Evolutionary conservation across 2,329 filamentous ascomycete species (phyloP), one percentile per base, ranked within the genome.

Genomic region (Davidsoniella neocaledoniae): DNA sequence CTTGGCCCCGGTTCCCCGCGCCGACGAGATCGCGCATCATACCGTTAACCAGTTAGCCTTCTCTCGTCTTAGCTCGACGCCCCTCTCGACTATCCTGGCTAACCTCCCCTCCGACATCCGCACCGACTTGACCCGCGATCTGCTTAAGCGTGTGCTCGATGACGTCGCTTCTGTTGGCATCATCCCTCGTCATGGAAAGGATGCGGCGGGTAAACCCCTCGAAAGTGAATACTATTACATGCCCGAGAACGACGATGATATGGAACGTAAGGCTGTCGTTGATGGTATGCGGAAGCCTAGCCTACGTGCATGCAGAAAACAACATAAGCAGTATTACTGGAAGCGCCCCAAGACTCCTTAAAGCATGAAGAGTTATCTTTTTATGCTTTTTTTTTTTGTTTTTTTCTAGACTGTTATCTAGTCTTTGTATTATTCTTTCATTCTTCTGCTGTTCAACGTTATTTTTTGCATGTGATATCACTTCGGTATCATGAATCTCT

Each of bases 151-250:
- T 43, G 73, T 93, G 52, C 75, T 96, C 41, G 82, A 87, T 60
- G 68, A 70, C 21, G 83, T 85, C 5, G 64, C 74, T 7, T 94
- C 86, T 61, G 79, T 96, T 55, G 91, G 91, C 43, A 82, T 91
- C 63, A 94, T 98, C 58, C 73, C 75, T 47, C 81, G 91, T 38
- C 81, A 90, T 62, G 91, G 91, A 61, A 98, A 96, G 64, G 91
- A 98, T 61, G 91, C 91, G 4, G 90, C 91, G 0, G 91, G 91
- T 57, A 91, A 95, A 68, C 69, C 81, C 5, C 74, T 98, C 1
- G 90, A 98, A 70, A 93, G 85, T 69, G 88, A 98, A 64, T 96
- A 93, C 63, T 96, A 96, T 66, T 98, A 98, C 60, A 72, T 95
- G 6, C 84, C 88, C 0, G 90, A 96, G 63, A 73, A 79, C 59